Percentiles rank a stretch among this genome's conserved stretches.
These are phyloP conservation scores for Nannochloris sp. DNA, from an alignment of 139 green algal genomes.

Conservation along the genomic window DNA sequence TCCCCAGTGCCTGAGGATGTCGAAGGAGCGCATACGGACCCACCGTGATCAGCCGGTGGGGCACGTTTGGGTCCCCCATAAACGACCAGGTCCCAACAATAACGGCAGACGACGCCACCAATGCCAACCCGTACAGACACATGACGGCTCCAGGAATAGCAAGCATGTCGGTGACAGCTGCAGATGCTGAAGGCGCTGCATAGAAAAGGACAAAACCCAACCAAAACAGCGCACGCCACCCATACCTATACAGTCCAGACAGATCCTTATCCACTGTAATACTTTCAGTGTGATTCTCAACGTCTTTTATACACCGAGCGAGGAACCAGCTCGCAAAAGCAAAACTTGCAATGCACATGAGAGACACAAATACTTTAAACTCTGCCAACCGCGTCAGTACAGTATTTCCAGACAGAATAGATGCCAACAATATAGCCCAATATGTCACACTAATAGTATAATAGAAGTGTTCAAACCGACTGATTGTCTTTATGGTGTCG, in stretches of 20 bases:
- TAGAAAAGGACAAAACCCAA: conserved; percentile 31
- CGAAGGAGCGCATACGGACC: conserved; percentile 26
- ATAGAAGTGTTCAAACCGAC: conserved; percentile 9
- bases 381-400: conserved; percentile 3
- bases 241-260: conserved; percentile 14
- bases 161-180: conserved; percentile 7
- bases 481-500: background rate
- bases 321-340: conserved; percentile 15
- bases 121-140: conserved; percentile 18
- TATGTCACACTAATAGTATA: conserved; percentile 23
- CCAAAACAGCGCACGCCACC: conserved; percentile 29
- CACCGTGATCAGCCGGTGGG: conserved; percentile 11
- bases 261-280: conserved; percentile 7
- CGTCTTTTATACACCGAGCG: conserved; percentile 7
- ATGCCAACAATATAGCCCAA: conserved; percentile 6
- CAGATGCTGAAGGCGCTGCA: conserved; percentile 6
- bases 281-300: conserved; percentile 10
- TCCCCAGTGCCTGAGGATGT: conserved; percentile 28
- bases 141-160: conserved; percentile 15
- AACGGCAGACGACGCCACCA: conserved; percentile 9
- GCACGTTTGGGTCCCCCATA: conserved; percentile 18
- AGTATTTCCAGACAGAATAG: conserved; percentile 22
- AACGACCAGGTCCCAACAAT: conserved; percentile 21
- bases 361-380: conserved; percentile 22
- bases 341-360: conserved; percentile 17